phyloP scores from a whole-genome alignment of 1,139 yeast genomes.

The Kurtzmaniella quercitrusa region DNA sequence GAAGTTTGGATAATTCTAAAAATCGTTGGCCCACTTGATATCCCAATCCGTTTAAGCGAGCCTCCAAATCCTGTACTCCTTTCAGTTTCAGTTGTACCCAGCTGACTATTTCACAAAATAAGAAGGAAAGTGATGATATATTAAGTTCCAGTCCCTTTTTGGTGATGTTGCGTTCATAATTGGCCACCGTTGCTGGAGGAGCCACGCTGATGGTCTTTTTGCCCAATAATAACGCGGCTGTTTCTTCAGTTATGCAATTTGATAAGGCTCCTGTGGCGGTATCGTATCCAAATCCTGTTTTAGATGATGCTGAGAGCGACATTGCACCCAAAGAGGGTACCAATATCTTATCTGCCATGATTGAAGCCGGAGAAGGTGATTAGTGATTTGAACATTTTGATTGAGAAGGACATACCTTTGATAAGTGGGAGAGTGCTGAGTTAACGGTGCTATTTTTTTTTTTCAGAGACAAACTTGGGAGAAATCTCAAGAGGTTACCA shows the following conservation, averaged over 20 bases:
- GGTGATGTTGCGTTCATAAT: constrained; percentile 63
- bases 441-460: not conserved
- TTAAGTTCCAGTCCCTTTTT: constrained; percentile 67
- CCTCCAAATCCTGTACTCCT: constrained; percentile 76
- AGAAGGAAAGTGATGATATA: constrained; percentile 61
- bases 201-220: constrained; percentile 31
- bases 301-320: constrained; percentile 14
- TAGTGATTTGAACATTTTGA: not conserved
- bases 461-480: too few relatives aligned
- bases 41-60: constrained; percentile 72
- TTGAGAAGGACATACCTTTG: too few relatives aligned
- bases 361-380: not conserved
- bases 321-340: constrained; percentile 6
- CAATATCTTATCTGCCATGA: constrained; percentile 2
- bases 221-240: constrained; percentile 31
- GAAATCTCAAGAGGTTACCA: too few relatives aligned
- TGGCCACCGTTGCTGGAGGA: constrained; percentile 33
- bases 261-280: constrained; percentile 42
- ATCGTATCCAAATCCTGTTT: constrained; percentile 41
- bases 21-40: constrained; percentile 54
- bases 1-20: constrained; percentile 37
- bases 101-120: constrained; percentile 70
- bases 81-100: constrained; percentile 61
- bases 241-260: constrained; percentile 35
- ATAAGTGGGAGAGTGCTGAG: not conserved